Evolutionary conservation across 345 rosid genomes (phyloP).

Genomic region (Populus euphratica): DNA sequence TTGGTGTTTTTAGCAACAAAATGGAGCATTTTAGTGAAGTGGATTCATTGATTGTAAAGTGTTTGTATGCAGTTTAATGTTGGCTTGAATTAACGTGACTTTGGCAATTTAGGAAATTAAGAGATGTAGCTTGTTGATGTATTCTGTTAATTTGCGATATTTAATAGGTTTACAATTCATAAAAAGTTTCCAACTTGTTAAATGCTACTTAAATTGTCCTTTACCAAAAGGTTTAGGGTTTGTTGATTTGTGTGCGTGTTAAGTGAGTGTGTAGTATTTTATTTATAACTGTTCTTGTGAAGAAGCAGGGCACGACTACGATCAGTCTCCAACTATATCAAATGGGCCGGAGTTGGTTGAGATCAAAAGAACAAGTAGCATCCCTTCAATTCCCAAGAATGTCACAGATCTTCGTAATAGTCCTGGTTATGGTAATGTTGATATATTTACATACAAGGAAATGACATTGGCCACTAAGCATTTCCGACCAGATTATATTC

Average conservation of each 20-base stretch:
- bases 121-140: neutral
- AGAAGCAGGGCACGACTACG: constrained; percentile 20
- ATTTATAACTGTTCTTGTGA: neutral
- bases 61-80: neutral
- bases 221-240: neutral
- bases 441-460: constrained; percentile 77
- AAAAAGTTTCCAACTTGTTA: neutral
- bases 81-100: neutral
- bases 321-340: constrained; percentile 9
- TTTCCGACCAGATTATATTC: constrained; percentile 77
- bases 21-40: neutral
- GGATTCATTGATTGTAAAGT: neutral
- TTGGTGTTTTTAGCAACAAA: neutral
- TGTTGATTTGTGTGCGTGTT: neutral
- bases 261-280: neutral
- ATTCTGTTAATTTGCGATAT: neutral
- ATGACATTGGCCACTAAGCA: constrained; percentile 79
- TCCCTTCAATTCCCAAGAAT: constrained; percentile 44
- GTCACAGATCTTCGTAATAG: constrained; percentile 68
- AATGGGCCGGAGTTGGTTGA: constrained; percentile 15
- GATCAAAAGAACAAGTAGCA: constrained; percentile 15
- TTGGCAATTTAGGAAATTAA: neutral
- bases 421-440: constrained; percentile 67
- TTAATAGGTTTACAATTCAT: neutral
- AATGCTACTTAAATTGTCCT: neutral